Percentiles rank a stretch among this genome's conserved stretches.
These are phyloP conservation scores for Chalara sp. DNA, from an alignment of 2,329 filamentous ascomycete genomes.

Conservation along the genomic window DNA sequence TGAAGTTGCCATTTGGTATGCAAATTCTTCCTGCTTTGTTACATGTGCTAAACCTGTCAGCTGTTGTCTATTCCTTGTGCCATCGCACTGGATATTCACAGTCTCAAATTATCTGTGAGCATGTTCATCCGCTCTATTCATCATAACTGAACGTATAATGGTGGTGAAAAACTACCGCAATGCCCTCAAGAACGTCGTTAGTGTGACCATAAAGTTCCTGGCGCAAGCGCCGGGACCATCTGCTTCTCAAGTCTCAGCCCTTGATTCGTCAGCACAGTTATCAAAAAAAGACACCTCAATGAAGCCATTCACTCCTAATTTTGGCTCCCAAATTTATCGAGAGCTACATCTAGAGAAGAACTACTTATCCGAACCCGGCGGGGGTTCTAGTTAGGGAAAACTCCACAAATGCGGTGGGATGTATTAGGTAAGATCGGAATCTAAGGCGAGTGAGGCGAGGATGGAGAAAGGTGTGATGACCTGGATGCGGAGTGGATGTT, in stretches of 20 bases:
- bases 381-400: background rate
- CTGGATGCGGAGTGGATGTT: constrained; percentile 20
- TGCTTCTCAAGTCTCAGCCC: background rate
- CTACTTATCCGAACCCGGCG: background rate
- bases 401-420: background rate
- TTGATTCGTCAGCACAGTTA: background rate
- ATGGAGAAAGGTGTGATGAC: constrained; percentile 16
- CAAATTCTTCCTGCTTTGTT: background rate
- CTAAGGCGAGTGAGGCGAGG: constrained; percentile 11
- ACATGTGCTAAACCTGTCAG: constrained; percentile 3
- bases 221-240: constrained; percentile 3
- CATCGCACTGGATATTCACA: constrained; percentile 19
- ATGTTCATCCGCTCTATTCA: constrained; percentile 37
- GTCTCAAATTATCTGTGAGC: constrained; percentile 26
- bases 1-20: constrained; percentile 31
- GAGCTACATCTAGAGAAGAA: background rate
- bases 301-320: background rate
- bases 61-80: constrained; percentile 20
- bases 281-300: background rate
- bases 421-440: constrained; percentile 1
- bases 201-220: constrained; percentile 33
- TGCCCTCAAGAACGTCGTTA: constrained; percentile 34
- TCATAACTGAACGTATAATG: constrained; percentile 37
- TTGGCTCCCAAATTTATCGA: too few relatives aligned
- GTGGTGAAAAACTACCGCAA: constrained; percentile 38